A percentile compares a stretch with the other conserved stretches of the same genome.
phyloP scores from a whole-genome alignment of 345 rosid species.

The Aegle marmelos region DNA sequence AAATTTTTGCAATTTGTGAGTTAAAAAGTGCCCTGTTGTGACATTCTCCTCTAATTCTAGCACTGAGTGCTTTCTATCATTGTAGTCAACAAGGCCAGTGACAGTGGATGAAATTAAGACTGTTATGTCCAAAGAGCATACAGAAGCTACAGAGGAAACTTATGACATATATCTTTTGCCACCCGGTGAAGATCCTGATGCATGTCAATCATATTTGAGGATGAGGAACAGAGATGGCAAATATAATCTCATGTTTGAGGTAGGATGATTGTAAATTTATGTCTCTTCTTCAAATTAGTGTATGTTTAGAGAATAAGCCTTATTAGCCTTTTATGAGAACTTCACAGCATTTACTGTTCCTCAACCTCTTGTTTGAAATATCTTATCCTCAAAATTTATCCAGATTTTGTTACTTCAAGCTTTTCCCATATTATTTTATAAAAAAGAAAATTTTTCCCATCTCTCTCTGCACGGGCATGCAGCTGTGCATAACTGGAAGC shows the following conservation, averaged over 20 bases:
- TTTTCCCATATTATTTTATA: not conserved
- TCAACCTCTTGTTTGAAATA: slow-evolving; percentile 1
- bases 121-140: slow-evolving; percentile 49
- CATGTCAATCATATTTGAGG: slow-evolving; percentile 96
- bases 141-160: slow-evolving; percentile 84
- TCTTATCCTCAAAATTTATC: not conserved
- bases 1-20: not conserved
- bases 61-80: slow-evolving; percentile 23
- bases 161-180: slow-evolving; percentile 98
- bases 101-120: slow-evolving; percentile 77
- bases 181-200: slow-evolving; percentile 99
- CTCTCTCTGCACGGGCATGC: not conserved
- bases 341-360: slow-evolving; percentile 1
- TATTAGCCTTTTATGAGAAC: not conserved
- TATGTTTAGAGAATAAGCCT: not conserved
- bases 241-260: slow-evolving; percentile 99
- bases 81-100: slow-evolving; percentile 73
- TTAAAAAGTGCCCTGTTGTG: not conserved
- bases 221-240: slow-evolving; percentile 99
- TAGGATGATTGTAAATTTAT: slow-evolving; percentile 31
- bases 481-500: not conserved
- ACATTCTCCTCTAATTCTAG: slow-evolving; percentile 8
- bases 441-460: slow-evolving; percentile 1
- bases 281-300: slow-evolving; percentile 9
- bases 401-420: not conserved